Percentiles rank a stretch among this genome's conserved stretches.
Evolutionary conservation across 768 basidiomycete genomes (phyloP).

Genomic region (Pleurotus tuoliensis): DNA sequence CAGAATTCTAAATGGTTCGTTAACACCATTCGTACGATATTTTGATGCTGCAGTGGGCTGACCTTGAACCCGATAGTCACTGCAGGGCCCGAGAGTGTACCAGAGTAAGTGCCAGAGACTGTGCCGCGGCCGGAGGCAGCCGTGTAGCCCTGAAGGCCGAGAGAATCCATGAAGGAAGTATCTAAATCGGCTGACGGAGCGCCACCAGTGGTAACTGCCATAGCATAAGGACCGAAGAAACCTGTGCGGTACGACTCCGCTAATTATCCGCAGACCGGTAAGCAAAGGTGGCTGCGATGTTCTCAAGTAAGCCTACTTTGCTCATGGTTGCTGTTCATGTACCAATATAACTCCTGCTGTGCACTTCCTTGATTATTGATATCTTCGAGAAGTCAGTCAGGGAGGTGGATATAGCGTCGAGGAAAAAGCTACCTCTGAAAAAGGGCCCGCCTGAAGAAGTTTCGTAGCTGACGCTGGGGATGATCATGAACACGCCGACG

Average conservation of each 20-base stretch:
- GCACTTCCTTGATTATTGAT: slow-evolving; percentile 44
- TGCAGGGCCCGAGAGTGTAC: slow-evolving; percentile 33
- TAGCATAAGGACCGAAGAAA: slow-evolving; percentile 47
- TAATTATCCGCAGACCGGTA: neutral
- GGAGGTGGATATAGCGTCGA: neutral
- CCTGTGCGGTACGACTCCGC: slow-evolving; percentile 39
- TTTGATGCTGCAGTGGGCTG: neutral
- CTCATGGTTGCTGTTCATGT: slow-evolving; percentile 45
- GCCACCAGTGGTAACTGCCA: slow-evolving; percentile 38
- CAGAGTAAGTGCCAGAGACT: slow-evolving; percentile 38
- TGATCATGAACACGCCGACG: slow-evolving; percentile 41
- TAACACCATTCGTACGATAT: neutral
- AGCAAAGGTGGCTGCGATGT: neutral
- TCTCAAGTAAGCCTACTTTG: slow-evolving; percentile 20
- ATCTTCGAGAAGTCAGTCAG: slow-evolving; percentile 20
- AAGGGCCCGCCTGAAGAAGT: slow-evolving; percentile 46
- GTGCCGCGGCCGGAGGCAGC: slow-evolving; percentile 40
- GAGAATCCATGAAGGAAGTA: slow-evolving; percentile 38
- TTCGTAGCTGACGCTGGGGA: slow-evolving; percentile 43
- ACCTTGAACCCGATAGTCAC: slow-evolving; percentile 42
- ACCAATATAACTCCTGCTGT: slow-evolving; percentile 46
- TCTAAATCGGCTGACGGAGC: slow-evolving; percentile 38
- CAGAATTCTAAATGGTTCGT: slow-evolving; percentile 28
- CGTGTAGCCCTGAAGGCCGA: slow-evolving; percentile 42
- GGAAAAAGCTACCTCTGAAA: slow-evolving; percentile 33